Conservation (phyloP, 176 grass and related monocot genomes). For the Coix lacrymajobi region DNA sequence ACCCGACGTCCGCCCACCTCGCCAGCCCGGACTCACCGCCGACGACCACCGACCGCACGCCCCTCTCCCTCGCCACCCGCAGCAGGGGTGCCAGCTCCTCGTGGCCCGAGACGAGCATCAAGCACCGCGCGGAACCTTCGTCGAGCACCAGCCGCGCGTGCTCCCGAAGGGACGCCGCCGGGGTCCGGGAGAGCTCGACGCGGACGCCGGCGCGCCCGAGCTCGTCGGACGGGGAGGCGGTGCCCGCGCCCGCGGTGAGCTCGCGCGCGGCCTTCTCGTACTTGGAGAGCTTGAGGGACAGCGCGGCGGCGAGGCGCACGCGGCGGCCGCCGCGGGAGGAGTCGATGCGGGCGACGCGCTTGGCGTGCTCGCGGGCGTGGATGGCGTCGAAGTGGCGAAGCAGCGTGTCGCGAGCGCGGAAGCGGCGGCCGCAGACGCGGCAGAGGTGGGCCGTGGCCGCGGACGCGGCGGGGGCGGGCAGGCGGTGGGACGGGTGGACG, state of each 20-base stretch:
- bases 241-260: constrained; percentile 17
- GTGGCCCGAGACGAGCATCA: constrained; percentile 44
- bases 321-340: constrained; percentile 41
- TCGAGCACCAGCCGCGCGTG: constrained; percentile 48
- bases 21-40: constrained; percentile 39
- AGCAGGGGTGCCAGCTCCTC: constrained; percentile 37
- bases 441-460: constrained; percentile 6
- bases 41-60: constrained; percentile 50
- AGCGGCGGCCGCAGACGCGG: constrained; percentile 25
- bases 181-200: constrained; percentile 18
- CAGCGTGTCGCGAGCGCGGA: constrained; percentile 9
- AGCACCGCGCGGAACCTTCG: constrained; percentile 30
- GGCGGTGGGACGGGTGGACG: constrained; percentile 35
- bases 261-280: constrained; percentile 63
- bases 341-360: constrained; percentile 52
- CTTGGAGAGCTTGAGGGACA: constrained; percentile 65
- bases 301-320: constrained; percentile 43
- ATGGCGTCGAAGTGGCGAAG: constrained; percentile 32
- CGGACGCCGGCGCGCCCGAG: constrained; percentile 36
- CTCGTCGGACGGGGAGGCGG: constrained; percentile 36
- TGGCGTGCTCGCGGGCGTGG: constrained; percentile 58
- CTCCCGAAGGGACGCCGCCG: constrained; percentile 21
- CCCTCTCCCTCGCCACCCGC: constrained; percentile 36
- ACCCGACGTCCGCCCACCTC: constrained; percentile 43
- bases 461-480: neutral